phyloP scores from a whole-genome alignment of 257 asterid genomes.

The Salvia rosmarinus region DNA sequence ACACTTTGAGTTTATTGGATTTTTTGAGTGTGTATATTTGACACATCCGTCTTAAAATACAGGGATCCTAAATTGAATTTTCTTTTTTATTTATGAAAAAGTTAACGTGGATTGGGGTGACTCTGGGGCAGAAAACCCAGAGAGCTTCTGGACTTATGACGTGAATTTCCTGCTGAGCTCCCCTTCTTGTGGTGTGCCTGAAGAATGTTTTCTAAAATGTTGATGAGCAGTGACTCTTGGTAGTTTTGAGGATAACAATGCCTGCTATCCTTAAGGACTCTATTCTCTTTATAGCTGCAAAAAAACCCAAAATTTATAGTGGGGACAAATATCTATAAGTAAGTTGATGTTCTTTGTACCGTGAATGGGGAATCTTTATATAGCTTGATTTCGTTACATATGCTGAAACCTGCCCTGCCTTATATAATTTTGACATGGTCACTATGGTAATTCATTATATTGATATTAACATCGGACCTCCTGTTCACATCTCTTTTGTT shows the following conservation, averaged over 20 bases:
- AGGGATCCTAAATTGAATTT: too few relatives aligned
- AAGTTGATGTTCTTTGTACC: slow-evolving; percentile 18
- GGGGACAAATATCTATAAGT: background rate
- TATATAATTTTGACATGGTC: slow-evolving; percentile 18
- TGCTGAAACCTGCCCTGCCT: slow-evolving; percentile 19
- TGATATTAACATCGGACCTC: slow-evolving; percentile 23
- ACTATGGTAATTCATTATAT: slow-evolving; percentile 20
- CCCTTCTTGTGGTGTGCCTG: background rate
- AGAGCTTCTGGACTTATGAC: background rate
- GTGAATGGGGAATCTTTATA: background rate
- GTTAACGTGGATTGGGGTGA: too few relatives aligned
- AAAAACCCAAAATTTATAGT: background rate
- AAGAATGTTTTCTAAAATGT: background rate
- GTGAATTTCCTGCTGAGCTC: background rate
- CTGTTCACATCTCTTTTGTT: slow-evolving; percentile 37
- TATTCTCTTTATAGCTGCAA: slow-evolving; percentile 20
- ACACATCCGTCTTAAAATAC: background rate
- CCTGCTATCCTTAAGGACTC: slow-evolving; percentile 8
- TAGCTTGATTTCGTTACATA: slow-evolving; percentile 24
- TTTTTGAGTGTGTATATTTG: background rate
- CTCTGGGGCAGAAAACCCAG: background rate
- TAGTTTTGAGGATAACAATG: slow-evolving; percentile 11
- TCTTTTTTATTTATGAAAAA: too few relatives aligned
- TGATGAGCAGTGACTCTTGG: background rate
- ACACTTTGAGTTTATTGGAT: background rate